These are phyloP conservation scores for Claviceps monticola DNA, from an alignment of 2,329 filamentous ascomycete genomes.

Conservation along the genomic window DNA sequence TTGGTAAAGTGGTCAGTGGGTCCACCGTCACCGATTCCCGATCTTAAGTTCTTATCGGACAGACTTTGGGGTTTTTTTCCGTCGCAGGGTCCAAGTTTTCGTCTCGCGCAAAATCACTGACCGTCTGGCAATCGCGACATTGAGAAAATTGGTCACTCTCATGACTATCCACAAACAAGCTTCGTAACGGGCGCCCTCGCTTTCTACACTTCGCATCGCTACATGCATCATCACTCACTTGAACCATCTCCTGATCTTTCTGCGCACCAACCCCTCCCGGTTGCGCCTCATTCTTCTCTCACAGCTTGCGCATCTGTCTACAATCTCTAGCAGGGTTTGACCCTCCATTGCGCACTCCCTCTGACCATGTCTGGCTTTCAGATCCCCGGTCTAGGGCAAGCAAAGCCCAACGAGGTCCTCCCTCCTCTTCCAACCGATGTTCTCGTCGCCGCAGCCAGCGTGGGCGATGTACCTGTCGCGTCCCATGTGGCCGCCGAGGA, in stretches of 20 bases:
- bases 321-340: too few relatives aligned
- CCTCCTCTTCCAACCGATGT: slow-evolving; percentile 24
- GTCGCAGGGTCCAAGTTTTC: background rate
- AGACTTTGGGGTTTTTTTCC: background rate
- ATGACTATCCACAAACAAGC: background rate
- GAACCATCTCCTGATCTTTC: too few relatives aligned
- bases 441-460: slow-evolving; percentile 15
- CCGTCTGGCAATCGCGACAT: background rate
- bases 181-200: background rate
- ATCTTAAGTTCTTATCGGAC: too few relatives aligned
- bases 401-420: slow-evolving; percentile 27
- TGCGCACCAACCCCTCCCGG: too few relatives aligned
- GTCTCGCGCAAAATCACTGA: background rate
- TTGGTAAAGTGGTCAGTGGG: too few relatives aligned
- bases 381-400: slow-evolving; percentile 29
- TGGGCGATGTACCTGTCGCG: slow-evolving; percentile 8
- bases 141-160: background rate
- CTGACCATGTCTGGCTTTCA: slow-evolving; percentile 27
- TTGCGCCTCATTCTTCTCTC: too few relatives aligned
- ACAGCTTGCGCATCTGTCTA: too few relatives aligned
- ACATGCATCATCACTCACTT: background rate
- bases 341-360: background rate
- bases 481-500: background rate
- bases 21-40: too few relatives aligned
- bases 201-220: background rate